A percentile compares a stretch with the other conserved stretches of the same genome.
Evolutionary conservation across 257 asterid species (phyloP).

Genomic region (Fraxinus anomala): DNA sequence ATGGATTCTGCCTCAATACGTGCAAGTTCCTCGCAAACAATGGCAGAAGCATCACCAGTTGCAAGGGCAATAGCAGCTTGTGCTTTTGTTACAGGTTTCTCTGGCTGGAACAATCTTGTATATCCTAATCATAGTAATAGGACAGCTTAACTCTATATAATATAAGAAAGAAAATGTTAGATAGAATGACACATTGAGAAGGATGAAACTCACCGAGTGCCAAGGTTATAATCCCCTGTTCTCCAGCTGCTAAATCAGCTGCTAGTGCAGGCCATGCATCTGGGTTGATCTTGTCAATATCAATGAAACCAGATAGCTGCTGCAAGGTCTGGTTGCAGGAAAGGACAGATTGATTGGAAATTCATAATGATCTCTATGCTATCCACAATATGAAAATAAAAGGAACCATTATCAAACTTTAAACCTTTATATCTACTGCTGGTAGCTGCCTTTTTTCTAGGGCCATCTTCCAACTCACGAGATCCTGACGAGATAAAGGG

Average conservation of each 20-base stretch:
- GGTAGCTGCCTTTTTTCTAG: conserved; percentile 90
- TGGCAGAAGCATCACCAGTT: conserved; percentile 81
- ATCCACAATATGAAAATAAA: conserved; percentile 13
- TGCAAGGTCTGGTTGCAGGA: conserved; percentile 59
- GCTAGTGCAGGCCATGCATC: conserved; percentile 99
- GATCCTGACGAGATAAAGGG: conserved; percentile 94
- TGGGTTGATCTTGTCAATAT: conserved; percentile 82
- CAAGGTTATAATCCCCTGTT: conserved; percentile 81
- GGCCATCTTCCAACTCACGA: conserved; percentile 98
- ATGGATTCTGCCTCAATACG: conserved; percentile 95
- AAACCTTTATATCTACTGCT: conserved; percentile 74
- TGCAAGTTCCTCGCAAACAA: conserved; percentile 88
- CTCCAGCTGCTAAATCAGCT: conserved; percentile 86
- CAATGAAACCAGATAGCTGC: conserved; percentile 90
- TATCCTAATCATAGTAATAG: conserved; percentile 59
- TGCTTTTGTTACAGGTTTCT: conserved; percentile 94
- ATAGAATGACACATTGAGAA: conserved; percentile 11
- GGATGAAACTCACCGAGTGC: conserved; percentile 74
- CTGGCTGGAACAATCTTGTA: conserved; percentile 97
- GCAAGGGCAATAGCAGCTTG: conserved; percentile 95
- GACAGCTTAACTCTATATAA: conserved; percentile 5
- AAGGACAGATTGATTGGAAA: conserved; percentile 23
- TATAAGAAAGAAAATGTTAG: conserved; percentile 20
- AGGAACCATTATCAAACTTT: conserved; percentile 24
- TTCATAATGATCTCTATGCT: conserved; percentile 22